A percentile compares a stretch with the other conserved stretches of the same genome.
phyloP scores from a whole-genome alignment of 257 asterid genomes.

The Coffea eugenioides region DNA sequence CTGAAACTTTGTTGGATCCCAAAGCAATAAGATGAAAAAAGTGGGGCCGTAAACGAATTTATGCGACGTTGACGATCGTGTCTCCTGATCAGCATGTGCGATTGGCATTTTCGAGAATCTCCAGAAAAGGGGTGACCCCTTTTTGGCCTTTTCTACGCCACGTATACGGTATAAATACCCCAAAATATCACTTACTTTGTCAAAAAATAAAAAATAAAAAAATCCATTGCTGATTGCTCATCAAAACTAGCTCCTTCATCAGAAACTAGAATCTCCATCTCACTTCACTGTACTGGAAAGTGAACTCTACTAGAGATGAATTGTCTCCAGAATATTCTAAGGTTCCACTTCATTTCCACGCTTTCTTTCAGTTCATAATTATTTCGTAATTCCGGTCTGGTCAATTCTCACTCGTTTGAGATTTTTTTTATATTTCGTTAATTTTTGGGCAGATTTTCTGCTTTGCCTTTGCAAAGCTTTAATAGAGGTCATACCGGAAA shows the following conservation, averaged over 20 bases:
- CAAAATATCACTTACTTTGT: slow-evolving; percentile 22
- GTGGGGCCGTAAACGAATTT: background rate
- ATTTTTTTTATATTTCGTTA: too few species aligned
- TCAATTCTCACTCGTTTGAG: background rate
- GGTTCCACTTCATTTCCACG: slow-evolving; percentile 35
- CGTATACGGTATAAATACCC: slow-evolving; percentile 1
- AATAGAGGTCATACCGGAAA: slow-evolving; percentile 31
- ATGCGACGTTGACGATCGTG: background rate
- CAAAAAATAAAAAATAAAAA: too few species aligned
- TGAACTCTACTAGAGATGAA: slow-evolving; percentile 41
- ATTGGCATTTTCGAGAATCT: slow-evolving; percentile 11
- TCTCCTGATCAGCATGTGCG: background rate
- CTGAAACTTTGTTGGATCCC: background rate
- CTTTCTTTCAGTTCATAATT: background rate
- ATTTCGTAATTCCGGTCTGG: background rate
- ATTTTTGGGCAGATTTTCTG: slow-evolving; percentile 47
- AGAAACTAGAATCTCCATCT: background rate
- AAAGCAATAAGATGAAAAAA: background rate
- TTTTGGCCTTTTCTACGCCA: background rate
- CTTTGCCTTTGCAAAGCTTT: slow-evolving; percentile 54
- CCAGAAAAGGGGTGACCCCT: slow-evolving; percentile 23
- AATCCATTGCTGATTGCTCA: background rate
- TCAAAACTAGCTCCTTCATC: background rate
- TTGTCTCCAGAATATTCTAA: slow-evolving; percentile 71
- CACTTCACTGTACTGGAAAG: background rate